phyloP scores from a whole-genome alignment of 1,284 basidiomycete genomes.

The Cystobasidium slooffiae region DNA sequence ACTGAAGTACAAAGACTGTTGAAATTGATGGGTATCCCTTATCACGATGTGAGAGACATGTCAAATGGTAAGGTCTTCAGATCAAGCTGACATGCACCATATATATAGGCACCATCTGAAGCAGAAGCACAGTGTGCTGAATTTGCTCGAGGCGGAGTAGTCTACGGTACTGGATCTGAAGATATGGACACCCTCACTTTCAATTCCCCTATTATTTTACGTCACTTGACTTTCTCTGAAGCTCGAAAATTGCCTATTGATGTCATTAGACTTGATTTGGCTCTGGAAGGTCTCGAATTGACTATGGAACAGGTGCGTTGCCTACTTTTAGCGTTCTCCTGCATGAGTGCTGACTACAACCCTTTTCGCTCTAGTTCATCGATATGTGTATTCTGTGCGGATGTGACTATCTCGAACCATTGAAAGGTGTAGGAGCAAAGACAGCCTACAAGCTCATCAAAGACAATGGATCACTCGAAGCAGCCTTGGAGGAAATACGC shows the following conservation, averaged over 20 bases:
- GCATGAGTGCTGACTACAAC: neutral
- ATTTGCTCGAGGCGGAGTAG: slow-evolving; percentile 79
- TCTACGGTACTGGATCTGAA: slow-evolving; percentile 95
- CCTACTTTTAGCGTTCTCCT: neutral
- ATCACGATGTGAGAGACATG: slow-evolving; percentile 71
- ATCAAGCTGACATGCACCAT: neutral
- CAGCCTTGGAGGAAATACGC: slow-evolving; percentile 76
- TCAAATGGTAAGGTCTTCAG: neutral
- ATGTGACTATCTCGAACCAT: slow-evolving; percentile 97
- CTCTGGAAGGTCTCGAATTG: slow-evolving; percentile 87
- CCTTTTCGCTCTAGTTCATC: slow-evolving; percentile 70
- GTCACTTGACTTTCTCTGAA: slow-evolving; percentile 98
- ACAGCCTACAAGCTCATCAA: slow-evolving; percentile 90
- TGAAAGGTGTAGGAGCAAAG: slow-evolving; percentile 93
- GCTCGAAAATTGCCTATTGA: slow-evolving; percentile 97
- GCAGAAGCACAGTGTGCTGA: slow-evolving; percentile 99
- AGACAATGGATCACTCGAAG: slow-evolving; percentile 79
- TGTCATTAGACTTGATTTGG: slow-evolving; percentile 82
- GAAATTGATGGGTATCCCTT: slow-evolving; percentile 95
- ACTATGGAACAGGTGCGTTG: slow-evolving; percentile 76
- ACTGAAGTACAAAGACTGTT: slow-evolving; percentile 90
- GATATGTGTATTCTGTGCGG: slow-evolving; percentile 96
- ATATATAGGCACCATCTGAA: slow-evolving; percentile 86
- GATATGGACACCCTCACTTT: slow-evolving; percentile 99
- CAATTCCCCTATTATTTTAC: slow-evolving; percentile 83